Percentiles rank a stretch among this genome's conserved stretches.
Evolutionary conservation across 2,329 filamentous ascomycete genomes (phyloP).

Genomic region (Magnaporthiopsis incrustans): DNA sequence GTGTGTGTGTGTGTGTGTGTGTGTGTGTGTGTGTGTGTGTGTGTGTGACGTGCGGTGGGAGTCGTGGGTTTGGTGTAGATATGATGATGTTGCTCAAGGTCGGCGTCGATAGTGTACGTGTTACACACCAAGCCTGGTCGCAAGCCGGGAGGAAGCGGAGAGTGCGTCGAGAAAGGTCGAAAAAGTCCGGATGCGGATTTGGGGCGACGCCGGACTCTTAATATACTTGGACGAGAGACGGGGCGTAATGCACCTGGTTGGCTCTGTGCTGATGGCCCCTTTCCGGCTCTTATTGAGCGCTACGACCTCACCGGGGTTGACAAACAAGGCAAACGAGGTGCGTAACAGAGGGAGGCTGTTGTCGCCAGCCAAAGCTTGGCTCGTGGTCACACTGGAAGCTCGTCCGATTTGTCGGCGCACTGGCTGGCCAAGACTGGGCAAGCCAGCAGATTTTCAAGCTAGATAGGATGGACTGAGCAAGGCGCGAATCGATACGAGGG

Average conservation of each 20-base stretch:
- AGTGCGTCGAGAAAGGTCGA: not conserved
- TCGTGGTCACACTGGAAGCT: not conserved
- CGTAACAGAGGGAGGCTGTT: not conserved
- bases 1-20: too few relatives aligned
- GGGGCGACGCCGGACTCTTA: not conserved
- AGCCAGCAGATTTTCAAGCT: not conserved
- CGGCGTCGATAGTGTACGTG: not conserved
- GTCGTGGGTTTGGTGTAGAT: not conserved
- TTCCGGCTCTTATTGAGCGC: not conserved
- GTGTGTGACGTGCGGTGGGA: not conserved
- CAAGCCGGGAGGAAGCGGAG: not conserved
- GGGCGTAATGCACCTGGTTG: not conserved
- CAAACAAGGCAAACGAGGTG: not conserved
- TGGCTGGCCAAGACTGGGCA: not conserved
- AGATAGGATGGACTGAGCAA: not conserved
- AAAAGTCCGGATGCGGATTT: not conserved
- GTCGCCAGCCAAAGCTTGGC: not conserved
- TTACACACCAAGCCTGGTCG: not conserved
- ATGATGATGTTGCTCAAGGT: not conserved
- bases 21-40: too few relatives aligned
- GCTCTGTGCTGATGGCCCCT: not conserved
- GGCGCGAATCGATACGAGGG: not conserved
- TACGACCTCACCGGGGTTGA: not conserved
- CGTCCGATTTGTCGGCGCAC: not conserved
- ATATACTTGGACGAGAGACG: not conserved